Base-by-base conservation (phyloP, 1,139 yeast genomes). In the Saccharomycopsis hybrid region DNA sequence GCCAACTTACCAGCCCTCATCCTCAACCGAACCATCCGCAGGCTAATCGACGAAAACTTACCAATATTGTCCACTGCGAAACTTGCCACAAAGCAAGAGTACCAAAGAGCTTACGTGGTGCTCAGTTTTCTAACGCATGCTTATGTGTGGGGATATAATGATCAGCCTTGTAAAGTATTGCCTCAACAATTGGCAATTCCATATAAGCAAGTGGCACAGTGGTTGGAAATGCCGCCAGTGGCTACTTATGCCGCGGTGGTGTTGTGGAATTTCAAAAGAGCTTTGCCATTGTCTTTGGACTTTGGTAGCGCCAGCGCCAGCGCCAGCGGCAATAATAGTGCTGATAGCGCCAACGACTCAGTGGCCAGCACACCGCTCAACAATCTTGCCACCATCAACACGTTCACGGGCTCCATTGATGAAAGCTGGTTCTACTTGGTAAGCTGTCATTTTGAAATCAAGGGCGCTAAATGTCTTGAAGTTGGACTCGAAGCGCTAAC, bases 401-500 rank as follows among this genome's bases (percentile, higher is more conserved):
- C 97, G 0, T 90, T 83, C 62, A 88, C 97, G 0, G 97, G 97
- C 0, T 78, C 90, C 2, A 78, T 83, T 43, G 97, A 90, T 64
- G 97, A 90, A 65, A 78, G 87, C 57, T 90, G 97, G 97, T 90
- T 90, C 64, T 90, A 87, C 63, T 71, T 89, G 55, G 92, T 89
- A 13, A 83, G 94, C 60, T 92, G 89, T 1, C 87, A 80, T 56
- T 86, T 90, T 61, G 97, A 90, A 66, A 75, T 80, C 58, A 79
- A 77, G 55, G 96, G 96, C 36, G 89, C 94, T 0, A 74, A 78
- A 30, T 76, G 84, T 54, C 65, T 85, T 46, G 69, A 70, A 1
- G 67, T 73, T 31, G 90, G 90, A 3, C 60, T 83, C 43, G 75
- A 74, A 28, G 87, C 92, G 0, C 74, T 87, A 44, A 70, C 71